Percentiles rank a stretch among this genome's conserved stretches.
Evolutionary conservation across 306 rosid species (phyloP).

Genomic region (Vachellia collinsii): DNA sequence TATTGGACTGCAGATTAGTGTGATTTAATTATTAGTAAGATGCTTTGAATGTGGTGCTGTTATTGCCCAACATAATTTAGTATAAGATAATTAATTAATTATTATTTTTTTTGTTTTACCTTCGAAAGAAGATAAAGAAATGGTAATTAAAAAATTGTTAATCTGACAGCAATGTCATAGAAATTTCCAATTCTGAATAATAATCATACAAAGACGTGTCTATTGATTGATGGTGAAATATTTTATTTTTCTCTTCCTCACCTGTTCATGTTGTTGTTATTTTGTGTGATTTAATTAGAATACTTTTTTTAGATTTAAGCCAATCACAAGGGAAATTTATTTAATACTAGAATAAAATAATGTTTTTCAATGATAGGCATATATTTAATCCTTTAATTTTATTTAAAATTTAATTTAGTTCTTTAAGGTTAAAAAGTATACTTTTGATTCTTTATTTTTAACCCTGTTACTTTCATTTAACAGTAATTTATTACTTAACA

Average conservation of each 20-base stretch:
- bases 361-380: too few relatives aligned
- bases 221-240: slow-evolving; percentile 37
- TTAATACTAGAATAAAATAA: not conserved
- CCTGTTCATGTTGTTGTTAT: slow-evolving; percentile 26
- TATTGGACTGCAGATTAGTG: slow-evolving; percentile 63
- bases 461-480: too few relatives aligned
- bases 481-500: too few relatives aligned
- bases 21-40: slow-evolving; percentile 65
- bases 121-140: slow-evolving; percentile 28
- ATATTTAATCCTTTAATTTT: too few relatives aligned
- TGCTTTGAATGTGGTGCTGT: slow-evolving; percentile 85
- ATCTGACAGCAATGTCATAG: slow-evolving; percentile 74
- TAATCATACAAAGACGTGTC: slow-evolving; percentile 59
- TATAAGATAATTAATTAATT: slow-evolving; percentile 4
- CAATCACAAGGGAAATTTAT: not conserved
- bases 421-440: too few relatives aligned
- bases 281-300: slow-evolving; percentile 11
- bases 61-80: slow-evolving; percentile 30
- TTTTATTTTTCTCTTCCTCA: slow-evolving; percentile 31
- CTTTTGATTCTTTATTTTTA: too few relatives aligned
- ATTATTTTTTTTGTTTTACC: slow-evolving; percentile 13
- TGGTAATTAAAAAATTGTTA: slow-evolving; percentile 42
- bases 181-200: slow-evolving; percentile 41
- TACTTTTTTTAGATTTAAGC: slow-evolving; percentile 7
- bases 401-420: too few relatives aligned